Conservation (phyloP, 768 basidiomycete genomes). For the Boletus bicolor region DNA sequence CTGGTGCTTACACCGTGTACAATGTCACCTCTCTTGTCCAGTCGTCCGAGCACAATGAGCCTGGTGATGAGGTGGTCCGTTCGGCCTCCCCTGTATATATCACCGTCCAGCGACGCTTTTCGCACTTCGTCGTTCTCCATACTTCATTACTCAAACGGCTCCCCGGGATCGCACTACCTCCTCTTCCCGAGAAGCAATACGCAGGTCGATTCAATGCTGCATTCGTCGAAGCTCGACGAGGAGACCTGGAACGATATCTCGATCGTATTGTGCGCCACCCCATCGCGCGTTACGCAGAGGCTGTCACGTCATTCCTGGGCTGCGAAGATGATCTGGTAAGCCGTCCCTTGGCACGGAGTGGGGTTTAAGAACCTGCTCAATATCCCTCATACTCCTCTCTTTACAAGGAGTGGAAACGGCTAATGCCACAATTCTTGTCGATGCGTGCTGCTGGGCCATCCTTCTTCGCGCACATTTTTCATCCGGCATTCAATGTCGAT, state of each 20-base stretch:
- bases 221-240: conserved; percentile 78
- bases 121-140: conserved; percentile 78
- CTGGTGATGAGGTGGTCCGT: conserved; percentile 18
- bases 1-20: conserved; percentile 74
- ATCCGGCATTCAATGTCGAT: conserved; percentile 84
- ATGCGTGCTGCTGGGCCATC: conserved; percentile 66
- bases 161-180: conserved; percentile 75
- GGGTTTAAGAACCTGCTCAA: not conserved
- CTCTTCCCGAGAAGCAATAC: conserved; percentile 84
- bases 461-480: conserved; percentile 78
- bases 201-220: conserved; percentile 75
- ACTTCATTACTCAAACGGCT: conserved; percentile 64
- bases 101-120: conserved; percentile 80
- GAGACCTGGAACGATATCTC: conserved; percentile 80
- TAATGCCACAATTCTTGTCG: conserved; percentile 57
- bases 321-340: conserved; percentile 74
- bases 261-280: conserved; percentile 69
- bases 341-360: conserved; percentile 8
- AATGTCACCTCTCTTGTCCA: conserved; percentile 56
- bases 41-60: conserved; percentile 16
- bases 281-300: conserved; percentile 73
- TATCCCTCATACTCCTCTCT: not conserved
- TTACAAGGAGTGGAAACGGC: conserved; percentile 66
- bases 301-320: conserved; percentile 74
- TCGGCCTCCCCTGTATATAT: conserved; percentile 48